Base-by-base conservation (phyloP, 108 stramenopile genomes). In the Nitzschia inconspicua region DNA sequence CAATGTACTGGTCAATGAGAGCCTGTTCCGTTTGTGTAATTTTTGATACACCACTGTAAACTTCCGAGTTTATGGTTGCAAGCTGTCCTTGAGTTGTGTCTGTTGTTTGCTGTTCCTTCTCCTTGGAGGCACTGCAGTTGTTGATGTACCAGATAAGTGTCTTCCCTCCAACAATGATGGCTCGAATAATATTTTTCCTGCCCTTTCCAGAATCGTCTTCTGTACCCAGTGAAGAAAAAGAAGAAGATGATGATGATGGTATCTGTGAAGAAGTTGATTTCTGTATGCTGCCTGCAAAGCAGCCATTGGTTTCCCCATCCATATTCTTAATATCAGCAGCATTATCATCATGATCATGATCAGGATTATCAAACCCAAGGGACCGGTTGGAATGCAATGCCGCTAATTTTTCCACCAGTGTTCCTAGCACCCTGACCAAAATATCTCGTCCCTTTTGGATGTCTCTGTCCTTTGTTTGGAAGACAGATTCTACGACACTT, bases 71-170 rank as follows among this genome's bases (percentile, higher is more conserved):
- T 36, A 71, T 51, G 11, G 44, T 28, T 3, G 25, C 13, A 14
- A 18, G 60, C 11, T 44, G 44, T 46, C 73, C 8, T 53, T 69
- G 3, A 39, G 66, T 54, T 31, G 22, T 47, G 10, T 60, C 73
- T 9, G 42, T 34, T 25, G 19, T 47, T n/a, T n/a, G n/a, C 19
- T 53, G 48, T 39, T 79, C 72, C 60, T 80, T 85, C 32, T 83
- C 84, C 46, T 79, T 49, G 42, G 77, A 77, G 22, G 49, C 57
- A 5, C 78, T 64, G 57, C 93, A 94, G 47, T 85, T 96, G 63
- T 78, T 77, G 51, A 97, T 84, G 68, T 92, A 98, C 82, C 87
- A 97, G 26, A 97, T 80, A 18, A 97, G 68, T 9, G 88, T 98
- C 70, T 97, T 97, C 62, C 93, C 77, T 23, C 97, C 96, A 25